Percentiles rank a stretch among this genome's conserved stretches.
Evolutionary conservation across 495 filamentous ascomycete species (phyloP).

Genomic region (Hyphodiscus hymeniophilus): DNA sequence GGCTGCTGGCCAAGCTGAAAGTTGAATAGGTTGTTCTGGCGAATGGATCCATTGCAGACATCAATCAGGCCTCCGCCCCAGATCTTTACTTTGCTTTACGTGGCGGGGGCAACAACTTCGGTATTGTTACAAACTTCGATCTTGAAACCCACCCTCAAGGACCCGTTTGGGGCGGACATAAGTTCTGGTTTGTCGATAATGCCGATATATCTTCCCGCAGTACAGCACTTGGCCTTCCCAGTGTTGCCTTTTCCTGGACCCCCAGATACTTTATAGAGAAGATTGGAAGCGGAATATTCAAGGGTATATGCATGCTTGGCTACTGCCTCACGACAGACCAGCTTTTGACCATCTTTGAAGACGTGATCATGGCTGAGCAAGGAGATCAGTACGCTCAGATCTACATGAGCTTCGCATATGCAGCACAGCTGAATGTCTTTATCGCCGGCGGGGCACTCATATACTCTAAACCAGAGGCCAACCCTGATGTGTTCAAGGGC

Average conservation of each 20-base stretch:
- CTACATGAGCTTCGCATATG: conserved; percentile 19
- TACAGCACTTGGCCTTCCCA: conserved; percentile 8
- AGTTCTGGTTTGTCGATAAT: not conserved
- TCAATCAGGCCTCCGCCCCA: conserved; percentile 29
- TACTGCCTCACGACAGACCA: conserved; percentile 3
- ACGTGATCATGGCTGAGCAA: conserved; percentile 6
- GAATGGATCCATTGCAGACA: conserved; percentile 37
- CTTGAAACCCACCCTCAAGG: conserved; percentile 31
- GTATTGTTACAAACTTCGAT: conserved; percentile 45
- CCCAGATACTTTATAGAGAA: conserved; percentile 26
- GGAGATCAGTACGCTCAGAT: conserved; percentile 9
- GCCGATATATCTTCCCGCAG: not conserved
- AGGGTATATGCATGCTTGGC: conserved; percentile 27
- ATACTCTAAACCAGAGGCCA: not conserved
- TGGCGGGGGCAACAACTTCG: conserved; percentile 36
- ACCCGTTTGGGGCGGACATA: conserved; percentile 33
- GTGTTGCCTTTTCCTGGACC: conserved; percentile 1
- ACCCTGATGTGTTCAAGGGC: conserved; percentile 24
- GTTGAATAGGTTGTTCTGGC: conserved; percentile 44
- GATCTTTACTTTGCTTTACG: conserved; percentile 48
- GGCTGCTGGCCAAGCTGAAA: not conserved
- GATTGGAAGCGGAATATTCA: conserved; percentile 30
- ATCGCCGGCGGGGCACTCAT: conserved; percentile 21
- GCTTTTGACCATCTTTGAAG: conserved; percentile 30
- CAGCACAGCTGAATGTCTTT: not conserved